These are phyloP conservation scores for Parmelia sp. DNA, from an alignment of 495 filamentous ascomycete species.

Conservation along the genomic window DNA sequence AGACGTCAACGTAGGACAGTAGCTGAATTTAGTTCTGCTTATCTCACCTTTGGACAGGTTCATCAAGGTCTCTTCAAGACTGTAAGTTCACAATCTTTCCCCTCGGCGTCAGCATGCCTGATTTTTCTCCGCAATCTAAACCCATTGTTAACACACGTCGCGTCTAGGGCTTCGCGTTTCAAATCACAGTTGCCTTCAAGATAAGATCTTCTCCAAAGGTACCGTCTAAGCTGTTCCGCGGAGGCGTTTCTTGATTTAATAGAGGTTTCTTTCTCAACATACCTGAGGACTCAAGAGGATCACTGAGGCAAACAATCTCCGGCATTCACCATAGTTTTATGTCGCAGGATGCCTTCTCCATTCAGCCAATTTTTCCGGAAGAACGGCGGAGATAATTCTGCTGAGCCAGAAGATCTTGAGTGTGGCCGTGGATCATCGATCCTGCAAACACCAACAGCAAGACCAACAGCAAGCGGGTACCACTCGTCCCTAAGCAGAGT, in stretches of 20 bases:
- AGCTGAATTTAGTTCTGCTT: neutral
- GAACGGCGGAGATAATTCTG: neutral
- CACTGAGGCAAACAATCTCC: neutral
- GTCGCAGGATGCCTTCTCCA: neutral
- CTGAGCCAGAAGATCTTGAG: conserved; percentile 3
- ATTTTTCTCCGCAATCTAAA: neutral
- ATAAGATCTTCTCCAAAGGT: no score
- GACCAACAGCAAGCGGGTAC: neutral
- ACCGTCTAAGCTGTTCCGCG: neutral
- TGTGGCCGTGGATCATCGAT: neutral
- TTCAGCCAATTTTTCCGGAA: neutral
- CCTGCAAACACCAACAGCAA: neutral
- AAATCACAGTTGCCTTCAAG: neutral
- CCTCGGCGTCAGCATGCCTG: neutral
- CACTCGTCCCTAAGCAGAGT: neutral
- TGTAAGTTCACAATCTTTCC: neutral
- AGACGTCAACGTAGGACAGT: neutral
- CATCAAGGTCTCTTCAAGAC: neutral
- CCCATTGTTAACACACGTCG: conserved; percentile 2
- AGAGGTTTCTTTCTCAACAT: neutral
- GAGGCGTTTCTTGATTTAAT: neutral
- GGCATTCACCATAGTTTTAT: no score
- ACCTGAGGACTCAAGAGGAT: neutral
- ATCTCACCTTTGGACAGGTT: neutral
- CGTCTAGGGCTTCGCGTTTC: conserved; percentile 1